Percentiles rank a stretch among this genome's conserved stretches.
Conservation (phyloP, 148 eudicot genomes). For the Hydrangea macrophylla region DNA sequence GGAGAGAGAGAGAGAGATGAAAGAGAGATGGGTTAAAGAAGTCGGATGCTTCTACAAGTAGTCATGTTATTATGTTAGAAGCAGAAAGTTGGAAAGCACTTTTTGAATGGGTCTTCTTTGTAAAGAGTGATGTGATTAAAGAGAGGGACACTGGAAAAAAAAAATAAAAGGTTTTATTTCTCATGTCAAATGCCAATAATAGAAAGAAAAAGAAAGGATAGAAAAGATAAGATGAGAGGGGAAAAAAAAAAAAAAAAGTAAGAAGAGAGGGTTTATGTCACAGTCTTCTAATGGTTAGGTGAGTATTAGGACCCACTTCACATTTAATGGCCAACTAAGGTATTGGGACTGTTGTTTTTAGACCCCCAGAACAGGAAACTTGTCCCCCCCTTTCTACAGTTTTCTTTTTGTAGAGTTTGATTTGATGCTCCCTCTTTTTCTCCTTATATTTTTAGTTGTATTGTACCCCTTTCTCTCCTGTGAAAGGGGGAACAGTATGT, state of each 20-base stretch:
- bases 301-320: conserved; percentile 32
- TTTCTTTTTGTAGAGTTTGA: conserved; percentile 9
- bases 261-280: neutral
- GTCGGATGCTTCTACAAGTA: conserved; percentile 13
- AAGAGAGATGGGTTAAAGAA: conserved; percentile 10
- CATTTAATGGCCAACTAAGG: conserved; percentile 30
- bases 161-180: neutral
- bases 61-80: conserved; percentile 14
- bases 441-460: neutral
- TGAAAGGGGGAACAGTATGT: neutral
- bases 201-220: neutral
- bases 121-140: neutral
- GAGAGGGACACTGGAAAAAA: neutral
- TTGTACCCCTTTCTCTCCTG: neutral
- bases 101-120: conserved; percentile 15
- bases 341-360: conserved; percentile 26
- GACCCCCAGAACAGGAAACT: conserved; percentile 28
- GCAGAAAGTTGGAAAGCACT: conserved; percentile 15
- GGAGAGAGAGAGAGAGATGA: conserved; percentile 8
- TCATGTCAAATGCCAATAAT: conserved; percentile 23
- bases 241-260: conserved; percentile 9
- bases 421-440: conserved; percentile 1
- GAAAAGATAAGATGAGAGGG: too few species aligned
- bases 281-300: conserved; percentile 19
- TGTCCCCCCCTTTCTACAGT: conserved; percentile 20